Evolutionary conservation across 768 basidiomycete species (phyloP).

Genomic region (Serendipita vermifera): DNA sequence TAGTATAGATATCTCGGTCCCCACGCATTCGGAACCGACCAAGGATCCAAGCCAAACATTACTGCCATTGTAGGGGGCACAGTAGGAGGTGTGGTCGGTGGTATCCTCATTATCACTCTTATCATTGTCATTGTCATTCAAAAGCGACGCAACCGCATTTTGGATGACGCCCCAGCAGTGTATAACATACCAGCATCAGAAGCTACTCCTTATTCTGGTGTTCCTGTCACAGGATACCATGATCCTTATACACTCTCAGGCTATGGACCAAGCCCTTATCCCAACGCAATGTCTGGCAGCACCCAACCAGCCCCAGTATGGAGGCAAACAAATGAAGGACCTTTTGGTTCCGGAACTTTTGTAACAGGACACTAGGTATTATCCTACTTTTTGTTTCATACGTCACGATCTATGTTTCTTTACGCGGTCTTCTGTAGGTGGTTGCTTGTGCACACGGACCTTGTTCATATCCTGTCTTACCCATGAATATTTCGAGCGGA

Average conservation of each 20-base stretch:
- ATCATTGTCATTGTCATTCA: background rate
- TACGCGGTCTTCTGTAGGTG: too few species aligned
- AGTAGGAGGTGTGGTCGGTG: background rate
- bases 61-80: background rate
- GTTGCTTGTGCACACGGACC: too few species aligned
- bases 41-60: background rate
- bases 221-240: background rate
- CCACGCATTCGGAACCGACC: background rate
- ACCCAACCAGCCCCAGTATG: background rate
- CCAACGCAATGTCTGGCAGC: background rate
- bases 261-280: background rate
- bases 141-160: background rate
- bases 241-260: background rate
- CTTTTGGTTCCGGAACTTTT: constrained; percentile 2
- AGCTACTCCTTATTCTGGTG: background rate
- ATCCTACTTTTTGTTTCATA: too few species aligned
- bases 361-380: too few species aligned
- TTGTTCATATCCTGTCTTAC: too few species aligned
- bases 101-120: background rate
- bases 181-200: background rate
- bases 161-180: background rate
- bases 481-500: too few species aligned
- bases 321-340: background rate
- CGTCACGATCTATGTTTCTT: too few species aligned
- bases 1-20: background rate